Percentiles rank a stretch among this genome's conserved stretches.
phyloP scores from a whole-genome alignment of 2,329 filamentous ascomycete genomes.

The Podosphaera fusca region DNA sequence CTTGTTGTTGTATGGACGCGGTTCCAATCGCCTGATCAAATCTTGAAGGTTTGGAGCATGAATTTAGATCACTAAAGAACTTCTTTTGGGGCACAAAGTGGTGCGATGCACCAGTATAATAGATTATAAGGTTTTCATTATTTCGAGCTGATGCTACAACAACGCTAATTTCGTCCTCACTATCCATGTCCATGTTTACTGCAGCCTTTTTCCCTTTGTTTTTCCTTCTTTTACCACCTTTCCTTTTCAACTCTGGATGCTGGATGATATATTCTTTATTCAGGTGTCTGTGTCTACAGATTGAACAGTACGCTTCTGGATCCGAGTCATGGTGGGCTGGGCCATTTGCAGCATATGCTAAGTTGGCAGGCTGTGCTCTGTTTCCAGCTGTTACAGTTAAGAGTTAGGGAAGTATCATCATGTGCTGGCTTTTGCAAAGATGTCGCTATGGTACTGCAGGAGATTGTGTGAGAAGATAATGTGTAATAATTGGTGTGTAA shows the following conservation, averaged over 20 bases:
- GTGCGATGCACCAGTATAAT: neutral
- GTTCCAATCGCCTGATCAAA: neutral
- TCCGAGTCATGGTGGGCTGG: neutral
- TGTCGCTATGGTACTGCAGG: too few species aligned
- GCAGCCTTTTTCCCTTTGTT: neutral
- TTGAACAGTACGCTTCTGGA: neutral
- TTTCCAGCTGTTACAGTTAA: neutral
- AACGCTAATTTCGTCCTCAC: too few species aligned
- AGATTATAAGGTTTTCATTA: neutral
- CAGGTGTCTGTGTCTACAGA: neutral
- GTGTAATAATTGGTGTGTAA: too few species aligned
- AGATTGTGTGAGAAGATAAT: too few species aligned
- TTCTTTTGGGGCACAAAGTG: neutral
- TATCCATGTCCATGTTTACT: neutral
- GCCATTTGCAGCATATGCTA: neutral
- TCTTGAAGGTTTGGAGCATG: neutral
- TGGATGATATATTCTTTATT: neutral
- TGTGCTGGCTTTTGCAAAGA: too few species aligned
- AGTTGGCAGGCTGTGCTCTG: neutral
- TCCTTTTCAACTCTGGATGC: neutral
- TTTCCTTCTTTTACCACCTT: neutral
- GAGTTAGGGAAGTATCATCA: too few species aligned
- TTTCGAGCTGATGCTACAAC: too few species aligned
- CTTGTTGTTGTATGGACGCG: neutral
- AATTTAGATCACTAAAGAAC: neutral